Base-by-base conservation (phyloP, 306 rosid genomes). In the Sphenostylis stenocarpa region DNA sequence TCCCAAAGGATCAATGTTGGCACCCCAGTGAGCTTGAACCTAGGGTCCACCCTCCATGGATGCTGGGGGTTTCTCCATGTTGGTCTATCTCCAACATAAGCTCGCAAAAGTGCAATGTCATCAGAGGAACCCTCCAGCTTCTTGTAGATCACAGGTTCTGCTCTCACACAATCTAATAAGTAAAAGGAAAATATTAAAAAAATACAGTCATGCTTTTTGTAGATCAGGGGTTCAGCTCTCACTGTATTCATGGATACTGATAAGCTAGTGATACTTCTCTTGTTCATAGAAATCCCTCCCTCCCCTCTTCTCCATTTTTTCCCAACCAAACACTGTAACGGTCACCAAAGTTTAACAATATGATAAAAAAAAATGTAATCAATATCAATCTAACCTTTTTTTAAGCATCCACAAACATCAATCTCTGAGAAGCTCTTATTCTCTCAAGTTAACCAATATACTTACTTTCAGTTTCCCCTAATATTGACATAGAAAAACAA, bases 11-110 rank as follows among this genome's bases (percentile, higher is more conserved):
- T 33, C 70, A 95, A 84, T 0, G 98, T 90, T 2, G 98, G 97
- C 33, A 89, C 93, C 23, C 97, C 93, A 1, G 91, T 86, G 73
- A 95, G 84, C 88, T 89, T 89, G 84, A 95, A 92, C 81, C 65
- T 85, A 3, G 97, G 66, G 33, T 90, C 96, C 71, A 88, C 86
- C 84, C 95, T 89, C 96, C 96, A 90, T 14, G 93, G 95, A 79
- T 89, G 95, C 41, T 58, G 85, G 15, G 95, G 89, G 78, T 84
- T 91, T 87, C 93, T 88, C 98, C 97, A 94, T 67, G 98, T 90
- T 80, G 92, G 90, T 68, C 92, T 82, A 36, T 91, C 95, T 81
- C 96, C 96, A 49, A 92, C 98, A 78, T 87, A 90, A 34, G 92
- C 96, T 85, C 85, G 86, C 88, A 92, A 41, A 49, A 95, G 86